Conservation (phyloP, 257 asterid genomes). For the Haberlea rhodopensis region DNA sequence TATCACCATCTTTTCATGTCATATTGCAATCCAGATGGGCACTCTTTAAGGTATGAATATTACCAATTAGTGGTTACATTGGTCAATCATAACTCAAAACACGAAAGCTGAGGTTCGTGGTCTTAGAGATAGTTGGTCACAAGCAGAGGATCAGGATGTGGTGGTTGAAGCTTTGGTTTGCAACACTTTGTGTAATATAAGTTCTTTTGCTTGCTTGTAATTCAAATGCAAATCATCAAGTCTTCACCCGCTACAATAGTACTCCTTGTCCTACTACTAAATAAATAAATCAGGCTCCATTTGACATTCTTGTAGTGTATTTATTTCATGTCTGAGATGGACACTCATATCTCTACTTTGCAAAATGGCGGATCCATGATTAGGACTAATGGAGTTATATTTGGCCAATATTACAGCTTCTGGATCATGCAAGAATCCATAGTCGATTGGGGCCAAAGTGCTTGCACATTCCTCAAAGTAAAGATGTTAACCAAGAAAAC, state of each 20-base stretch:
- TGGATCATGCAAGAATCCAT: too few relatives aligned
- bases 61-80: background rate
- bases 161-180: background rate
- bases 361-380: background rate
- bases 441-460: background rate
- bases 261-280: too few relatives aligned
- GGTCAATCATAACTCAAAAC: background rate
- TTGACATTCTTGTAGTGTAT: background rate
- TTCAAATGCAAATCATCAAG: background rate
- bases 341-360: background rate
- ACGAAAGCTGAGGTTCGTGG: background rate
- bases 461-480: background rate
- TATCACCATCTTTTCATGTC: background rate
- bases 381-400: background rate
- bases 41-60: background rate
- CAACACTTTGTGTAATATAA: background rate
- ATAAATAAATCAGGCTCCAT: background rate
- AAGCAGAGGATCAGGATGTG: background rate
- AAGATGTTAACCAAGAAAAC: background rate
- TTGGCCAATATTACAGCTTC: too few relatives aligned
- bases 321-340: too few relatives aligned
- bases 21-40: background rate
- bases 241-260: too few relatives aligned
- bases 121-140: background rate
- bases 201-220: background rate